Percentiles rank a stretch among this genome's conserved stretches.
phyloP scores from a whole-genome alignment of 208 protist genomes.

The Leishmania tropica region DNA sequence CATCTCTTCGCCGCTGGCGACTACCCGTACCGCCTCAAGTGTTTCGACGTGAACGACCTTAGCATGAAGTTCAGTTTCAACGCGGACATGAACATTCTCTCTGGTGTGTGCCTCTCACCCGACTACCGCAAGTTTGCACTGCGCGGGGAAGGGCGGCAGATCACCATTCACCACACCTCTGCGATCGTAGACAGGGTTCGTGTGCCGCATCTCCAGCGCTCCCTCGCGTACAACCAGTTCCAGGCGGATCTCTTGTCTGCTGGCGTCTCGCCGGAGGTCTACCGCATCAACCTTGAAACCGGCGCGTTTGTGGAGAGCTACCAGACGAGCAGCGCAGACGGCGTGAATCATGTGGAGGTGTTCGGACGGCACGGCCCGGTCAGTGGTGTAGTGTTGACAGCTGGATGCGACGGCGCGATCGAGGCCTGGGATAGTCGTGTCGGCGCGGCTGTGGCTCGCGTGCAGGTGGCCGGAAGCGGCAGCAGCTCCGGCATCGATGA shows the following conservation, averaged over 20 bases:
- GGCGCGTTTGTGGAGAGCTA: slow-evolving; percentile 86
- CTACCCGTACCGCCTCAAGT: slow-evolving; percentile 90
- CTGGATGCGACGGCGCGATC: slow-evolving; percentile 73
- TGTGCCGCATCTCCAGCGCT: slow-evolving; percentile 85
- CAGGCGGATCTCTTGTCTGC: slow-evolving; percentile 76
- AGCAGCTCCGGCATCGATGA: slow-evolving; percentile 39
- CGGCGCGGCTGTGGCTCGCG: slow-evolving; percentile 43
- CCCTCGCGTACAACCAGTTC: slow-evolving; percentile 74
- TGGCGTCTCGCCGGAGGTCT: slow-evolving; percentile 79
- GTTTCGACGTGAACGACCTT: slow-evolving; percentile 90
- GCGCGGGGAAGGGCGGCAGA: slow-evolving; percentile 73
- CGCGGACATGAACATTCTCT: slow-evolving; percentile 86
- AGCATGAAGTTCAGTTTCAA: slow-evolving; percentile 94
- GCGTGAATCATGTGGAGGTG: slow-evolving; percentile 77
- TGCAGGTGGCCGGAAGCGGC: slow-evolving; percentile 46
- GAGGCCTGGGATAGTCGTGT: slow-evolving; percentile 85
- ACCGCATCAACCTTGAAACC: slow-evolving; percentile 82
- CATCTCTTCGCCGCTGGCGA: slow-evolving; percentile 88
- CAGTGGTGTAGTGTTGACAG: slow-evolving; percentile 68
- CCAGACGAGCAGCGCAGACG: slow-evolving; percentile 54
- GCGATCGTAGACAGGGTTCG: slow-evolving; percentile 80
- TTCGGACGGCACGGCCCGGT: slow-evolving; percentile 55
- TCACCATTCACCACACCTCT: slow-evolving; percentile 86
- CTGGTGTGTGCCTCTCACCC: slow-evolving; percentile 76
- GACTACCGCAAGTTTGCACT: slow-evolving; percentile 93